These are phyloP conservation scores for Stephania cephalantha DNA, from an alignment of 164 flowering plant species.

Conservation along the genomic window DNA sequence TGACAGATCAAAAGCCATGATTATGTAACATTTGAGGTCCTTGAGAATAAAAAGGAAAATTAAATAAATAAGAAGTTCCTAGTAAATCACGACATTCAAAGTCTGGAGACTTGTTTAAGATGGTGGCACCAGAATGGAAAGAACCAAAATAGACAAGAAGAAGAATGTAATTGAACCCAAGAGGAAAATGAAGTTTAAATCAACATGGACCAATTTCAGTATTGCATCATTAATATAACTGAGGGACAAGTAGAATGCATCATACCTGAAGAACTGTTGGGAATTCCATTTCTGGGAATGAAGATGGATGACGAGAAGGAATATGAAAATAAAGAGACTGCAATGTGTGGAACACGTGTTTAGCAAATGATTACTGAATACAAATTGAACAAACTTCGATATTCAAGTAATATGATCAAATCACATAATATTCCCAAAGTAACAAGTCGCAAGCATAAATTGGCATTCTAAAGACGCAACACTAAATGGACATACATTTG, in stretches of 20 bases:
- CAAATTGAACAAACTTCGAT: neutral
- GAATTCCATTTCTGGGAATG: slow-evolving; percentile 80
- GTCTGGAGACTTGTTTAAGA: neutral
- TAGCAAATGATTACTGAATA: neutral
- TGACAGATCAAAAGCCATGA: neutral
- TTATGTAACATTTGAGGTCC: too few species aligned
- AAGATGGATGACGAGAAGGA: slow-evolving; percentile 75
- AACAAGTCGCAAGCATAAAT: neutral
- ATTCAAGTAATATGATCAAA: too few species aligned
- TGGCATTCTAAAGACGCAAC: neutral
- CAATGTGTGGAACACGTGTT: slow-evolving; percentile 10
- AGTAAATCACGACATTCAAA: neutral
- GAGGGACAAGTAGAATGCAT: slow-evolving; percentile 1
- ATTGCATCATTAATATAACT: neutral
- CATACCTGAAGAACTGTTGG: slow-evolving; percentile 92
- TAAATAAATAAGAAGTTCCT: too few species aligned
- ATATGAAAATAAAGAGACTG: slow-evolving; percentile 84
- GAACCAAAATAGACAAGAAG: neutral
- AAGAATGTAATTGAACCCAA: neutral
- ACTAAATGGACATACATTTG: slow-evolving; percentile 49
- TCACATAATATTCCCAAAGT: neutral
- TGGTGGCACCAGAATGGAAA: neutral
- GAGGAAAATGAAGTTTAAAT: neutral
- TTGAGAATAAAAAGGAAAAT: too few species aligned
- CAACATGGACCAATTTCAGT: neutral